Evolutionary conservation across 345 rosid species (phyloP), one percentile per base, ranked within the genome.

Genomic region (Eucalyptus curtisii): DNA sequence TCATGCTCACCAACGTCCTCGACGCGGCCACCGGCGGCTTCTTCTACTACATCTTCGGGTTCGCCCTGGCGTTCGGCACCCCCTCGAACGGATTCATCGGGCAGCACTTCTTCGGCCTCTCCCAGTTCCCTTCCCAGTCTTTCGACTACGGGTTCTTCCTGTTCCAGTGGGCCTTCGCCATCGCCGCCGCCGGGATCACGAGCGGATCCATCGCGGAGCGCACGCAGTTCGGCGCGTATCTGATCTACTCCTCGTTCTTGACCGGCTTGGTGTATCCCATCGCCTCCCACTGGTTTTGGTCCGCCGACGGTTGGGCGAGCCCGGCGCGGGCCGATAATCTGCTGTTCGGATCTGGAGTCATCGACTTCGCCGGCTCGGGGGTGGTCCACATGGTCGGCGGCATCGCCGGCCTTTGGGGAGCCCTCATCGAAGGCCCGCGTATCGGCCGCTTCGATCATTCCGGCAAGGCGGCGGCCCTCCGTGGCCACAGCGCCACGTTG

Each of bases 301-400:
- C 95, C 1, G 64, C 79, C 9, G 96, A 94, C 44, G 95, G 96
- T 0, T 94, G 95, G 95, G 96, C 93, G 4, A 93, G 95, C 8
- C 92, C 96, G 0, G 48, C 53, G 20, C 89, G 92, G 15, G 13
- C 88, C 1, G 89, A 88, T 17, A 88, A 90, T 81, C 88, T 94
- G 11, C 53, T 93, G 90, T 93, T 94, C 8, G 92, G 92, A 1
- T 91, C 91, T 1, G 96, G 96, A 25, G 96, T 93, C 4, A 93
- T 95, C 3, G 96, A 95, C 89, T 95, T 95, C 64, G 95, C 95
- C 1, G 96, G 95, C 4, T 94, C 95, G 2, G 95, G 95, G 9
- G 95, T 94, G 10, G 96, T 95, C 42, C 95, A 95, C 90, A 90
- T 95, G 94, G 94, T 93, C 5, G 96, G 96, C 8, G 95, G 92